phyloP scores from a whole-genome alignment of 805 yeast genomes.

The Candida ponderosae region DNA sequence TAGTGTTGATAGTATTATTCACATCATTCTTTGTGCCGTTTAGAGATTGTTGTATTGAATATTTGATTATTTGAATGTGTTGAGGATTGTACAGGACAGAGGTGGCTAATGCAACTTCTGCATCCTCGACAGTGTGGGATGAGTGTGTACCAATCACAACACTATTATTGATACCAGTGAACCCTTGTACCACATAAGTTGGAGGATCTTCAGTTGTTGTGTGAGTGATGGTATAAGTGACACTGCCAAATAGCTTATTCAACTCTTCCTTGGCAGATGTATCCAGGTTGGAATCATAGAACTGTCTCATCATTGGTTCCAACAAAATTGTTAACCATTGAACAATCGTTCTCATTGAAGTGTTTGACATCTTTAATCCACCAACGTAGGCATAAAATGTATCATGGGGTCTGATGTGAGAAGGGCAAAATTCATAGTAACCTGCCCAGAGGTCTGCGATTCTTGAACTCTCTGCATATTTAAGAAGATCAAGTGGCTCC shows the following conservation, averaged over 20 bases:
- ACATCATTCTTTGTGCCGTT: too few species aligned
- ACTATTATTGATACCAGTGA: background rate
- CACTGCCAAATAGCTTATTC: background rate
- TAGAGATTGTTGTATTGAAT: too few species aligned
- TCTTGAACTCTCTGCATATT: conserved; percentile 1
- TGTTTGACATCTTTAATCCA: background rate
- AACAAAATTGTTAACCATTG: conserved; percentile 4
- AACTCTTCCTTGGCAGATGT: conserved; percentile 1
- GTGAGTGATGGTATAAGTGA: background rate
- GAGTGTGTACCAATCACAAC: background rate
- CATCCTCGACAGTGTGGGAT: background rate
- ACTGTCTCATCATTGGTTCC: conserved; percentile 3
- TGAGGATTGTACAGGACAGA: background rate
- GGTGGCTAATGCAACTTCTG: background rate
- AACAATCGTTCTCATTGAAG: background rate
- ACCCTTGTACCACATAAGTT: background rate
- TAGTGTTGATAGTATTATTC: too few species aligned
- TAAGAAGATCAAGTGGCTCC: conserved; percentile 1
- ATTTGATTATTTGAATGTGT: too few species aligned
- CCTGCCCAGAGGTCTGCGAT: conserved; percentile 2
- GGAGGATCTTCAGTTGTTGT: background rate
- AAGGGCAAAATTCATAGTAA: background rate
- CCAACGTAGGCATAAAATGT: conserved; percentile 7
- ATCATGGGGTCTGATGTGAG: background rate
- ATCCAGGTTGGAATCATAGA: background rate